A percentile compares a stretch with the other conserved stretches of the same genome.
Evolutionary conservation across 163 green algal species (phyloP).

Genomic region (Prototheca wickerhamii): DNA sequence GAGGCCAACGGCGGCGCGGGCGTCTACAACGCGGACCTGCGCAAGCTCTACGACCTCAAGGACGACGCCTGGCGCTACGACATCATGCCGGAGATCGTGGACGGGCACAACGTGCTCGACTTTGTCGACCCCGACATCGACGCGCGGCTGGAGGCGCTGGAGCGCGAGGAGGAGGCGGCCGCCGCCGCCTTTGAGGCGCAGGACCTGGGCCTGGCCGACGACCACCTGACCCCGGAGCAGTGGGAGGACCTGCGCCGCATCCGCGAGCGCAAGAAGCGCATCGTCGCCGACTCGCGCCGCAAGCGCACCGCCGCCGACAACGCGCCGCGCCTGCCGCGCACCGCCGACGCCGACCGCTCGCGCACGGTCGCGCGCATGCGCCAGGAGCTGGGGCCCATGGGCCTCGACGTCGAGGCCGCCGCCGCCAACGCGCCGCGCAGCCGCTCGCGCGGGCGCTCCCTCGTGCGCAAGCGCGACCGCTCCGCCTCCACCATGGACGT

Average conservation of each 20-base stretch:
- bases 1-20: slow-evolving; percentile 75
- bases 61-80: slow-evolving; percentile 85
- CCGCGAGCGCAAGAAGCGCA: slow-evolving; percentile 52
- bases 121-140: slow-evolving; percentile 98
- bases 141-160: slow-evolving; percentile 83
- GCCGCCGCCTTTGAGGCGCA: slow-evolving; percentile 18
- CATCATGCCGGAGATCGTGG: slow-evolving; percentile 92
- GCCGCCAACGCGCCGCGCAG: slow-evolving; percentile 40
- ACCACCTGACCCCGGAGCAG: slow-evolving; percentile 72
- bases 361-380: slow-evolving; percentile 52
- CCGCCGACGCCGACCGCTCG: slow-evolving; percentile 34
- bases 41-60: slow-evolving; percentile 80
- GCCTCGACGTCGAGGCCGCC: slow-evolving; percentile 74
- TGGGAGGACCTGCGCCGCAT: slow-evolving; percentile 57
- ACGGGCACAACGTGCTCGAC: slow-evolving; percentile 92
- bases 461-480: slow-evolving; percentile 70
- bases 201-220: slow-evolving; percentile 54
- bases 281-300: slow-evolving; percentile 67
- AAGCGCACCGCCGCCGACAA: slow-evolving; percentile 76
- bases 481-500: slow-evolving; percentile 37
- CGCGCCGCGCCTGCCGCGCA: slow-evolving; percentile 51
- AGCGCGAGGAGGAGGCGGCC: slow-evolving; percentile 72
- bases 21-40: slow-evolving; percentile 84
- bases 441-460: slow-evolving; percentile 31
- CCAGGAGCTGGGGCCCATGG: slow-evolving; percentile 59